These are phyloP conservation scores for Fonsecaea pedrosoi DNA, from an alignment of 2,329 filamentous ascomycete species.

Conservation along the genomic window DNA sequence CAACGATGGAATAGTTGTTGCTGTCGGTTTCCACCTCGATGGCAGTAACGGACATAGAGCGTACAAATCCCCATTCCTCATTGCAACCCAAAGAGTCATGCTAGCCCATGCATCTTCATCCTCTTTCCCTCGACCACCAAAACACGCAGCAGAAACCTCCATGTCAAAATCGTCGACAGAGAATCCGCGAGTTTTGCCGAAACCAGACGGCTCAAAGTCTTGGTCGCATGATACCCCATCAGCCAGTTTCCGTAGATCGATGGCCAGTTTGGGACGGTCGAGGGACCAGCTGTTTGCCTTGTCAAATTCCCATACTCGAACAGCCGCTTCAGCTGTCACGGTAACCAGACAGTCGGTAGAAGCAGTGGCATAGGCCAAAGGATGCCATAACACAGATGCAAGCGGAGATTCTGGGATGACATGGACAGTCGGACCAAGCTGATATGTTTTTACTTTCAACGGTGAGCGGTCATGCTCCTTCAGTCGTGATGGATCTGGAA, in stretches of 20 bases:
- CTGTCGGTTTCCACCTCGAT: constrained; percentile 79
- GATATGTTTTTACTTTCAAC: constrained; percentile 83
- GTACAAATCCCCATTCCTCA: constrained; percentile 91
- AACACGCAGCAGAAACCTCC: constrained; percentile 89
- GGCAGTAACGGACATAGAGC: constrained; percentile 90
- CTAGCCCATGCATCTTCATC: constrained; percentile 78
- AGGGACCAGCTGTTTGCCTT: constrained; percentile 86
- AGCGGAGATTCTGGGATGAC: constrained; percentile 84
- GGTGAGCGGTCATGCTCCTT: constrained; percentile 70
- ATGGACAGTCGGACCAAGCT: constrained; percentile 90
- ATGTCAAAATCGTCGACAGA: constrained; percentile 91
- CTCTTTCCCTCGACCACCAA: constrained; percentile 71
- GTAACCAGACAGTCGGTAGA: constrained; percentile 84
- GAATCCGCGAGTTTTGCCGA: constrained; percentile 78
- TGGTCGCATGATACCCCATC: constrained; percentile 83
- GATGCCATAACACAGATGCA: constrained; percentile 88
- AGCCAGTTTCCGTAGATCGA: constrained; percentile 87
- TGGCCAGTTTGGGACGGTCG: constrained; percentile 78
- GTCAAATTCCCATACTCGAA: constrained; percentile 89
- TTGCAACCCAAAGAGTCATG: constrained; percentile 97
- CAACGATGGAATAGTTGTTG: constrained; percentile 79
- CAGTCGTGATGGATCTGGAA: constrained; percentile 81
- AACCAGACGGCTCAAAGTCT: constrained; percentile 78
- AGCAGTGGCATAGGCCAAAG: constrained; percentile 70
- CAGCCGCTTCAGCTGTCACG: constrained; percentile 83